A percentile compares a stretch with the other conserved stretches of the same genome.
These are phyloP conservation scores for Platanthera zijinensis DNA, from an alignment of 106 monocot genomes.

Conservation along the genomic window DNA sequence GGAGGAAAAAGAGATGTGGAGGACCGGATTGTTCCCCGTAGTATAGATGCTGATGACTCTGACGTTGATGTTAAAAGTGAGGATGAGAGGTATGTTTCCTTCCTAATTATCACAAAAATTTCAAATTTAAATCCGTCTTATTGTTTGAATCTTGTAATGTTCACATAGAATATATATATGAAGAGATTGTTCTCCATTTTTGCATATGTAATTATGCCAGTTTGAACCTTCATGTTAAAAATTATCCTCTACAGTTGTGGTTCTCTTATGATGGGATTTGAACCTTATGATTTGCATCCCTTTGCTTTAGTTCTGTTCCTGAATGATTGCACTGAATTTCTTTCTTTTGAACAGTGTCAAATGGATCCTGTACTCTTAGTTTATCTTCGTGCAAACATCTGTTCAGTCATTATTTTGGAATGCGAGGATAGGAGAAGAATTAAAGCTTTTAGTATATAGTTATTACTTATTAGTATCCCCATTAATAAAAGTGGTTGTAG, in stretches of 20 bases:
- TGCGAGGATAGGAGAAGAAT: neutral
- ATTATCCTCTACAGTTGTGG: neutral
- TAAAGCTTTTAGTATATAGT: neutral
- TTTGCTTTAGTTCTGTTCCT: neutral
- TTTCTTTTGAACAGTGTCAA: neutral
- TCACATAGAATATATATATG: neutral
- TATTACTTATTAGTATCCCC: neutral
- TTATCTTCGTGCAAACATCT: neutral
- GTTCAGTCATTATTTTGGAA: neutral
- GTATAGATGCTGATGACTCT: conserved; percentile 93
- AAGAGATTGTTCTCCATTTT: neutral
- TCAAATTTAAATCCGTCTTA: neutral
- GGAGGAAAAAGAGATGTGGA: conserved; percentile 75
- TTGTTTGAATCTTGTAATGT: neutral
- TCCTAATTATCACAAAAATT: neutral
- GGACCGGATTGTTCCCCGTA: conserved; percentile 70
- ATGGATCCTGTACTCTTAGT: too few relatives aligned
- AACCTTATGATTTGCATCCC: neutral
- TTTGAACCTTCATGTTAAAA: neutral
- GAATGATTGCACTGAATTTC: neutral
- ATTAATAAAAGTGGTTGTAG: neutral
- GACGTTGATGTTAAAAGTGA: conserved; percentile 83
- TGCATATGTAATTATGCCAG: neutral
- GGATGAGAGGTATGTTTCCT: conserved; percentile 64
- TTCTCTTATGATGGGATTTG: neutral